Evolutionary conservation across 2,329 filamentous ascomycete genomes (phyloP).

Genomic region (Pseudogymnoascus sp.): DNA sequence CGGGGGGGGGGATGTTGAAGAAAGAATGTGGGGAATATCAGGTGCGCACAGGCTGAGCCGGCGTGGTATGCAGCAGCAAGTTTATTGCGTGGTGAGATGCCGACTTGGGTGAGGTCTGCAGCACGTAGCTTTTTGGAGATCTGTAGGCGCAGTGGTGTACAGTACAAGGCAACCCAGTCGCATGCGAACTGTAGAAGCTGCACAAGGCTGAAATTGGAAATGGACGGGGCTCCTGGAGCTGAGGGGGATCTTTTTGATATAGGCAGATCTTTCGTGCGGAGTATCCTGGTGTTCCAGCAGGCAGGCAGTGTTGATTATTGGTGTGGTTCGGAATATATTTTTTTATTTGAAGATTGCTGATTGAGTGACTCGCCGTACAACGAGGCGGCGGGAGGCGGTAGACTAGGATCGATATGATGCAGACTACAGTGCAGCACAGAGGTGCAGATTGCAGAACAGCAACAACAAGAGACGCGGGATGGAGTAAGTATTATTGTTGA

Average conservation of each 20-base stretch:
- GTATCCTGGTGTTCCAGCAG: conserved; percentile 7
- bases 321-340: not conserved
- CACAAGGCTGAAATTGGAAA: conserved; percentile 7
- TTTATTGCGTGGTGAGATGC: not conserved
- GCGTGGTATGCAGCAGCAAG: conserved; percentile 10
- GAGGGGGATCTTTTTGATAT: conserved; percentile 5
- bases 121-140: not conserved
- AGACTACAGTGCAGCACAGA: not conserved
- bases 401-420: conserved; percentile 1
- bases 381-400: conserved; percentile 4
- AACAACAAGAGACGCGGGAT: not conserved
- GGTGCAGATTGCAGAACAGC: not conserved
- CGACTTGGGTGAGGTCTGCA: conserved; percentile 1
- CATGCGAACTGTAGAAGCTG: not conserved
- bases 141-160: not conserved
- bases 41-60: conserved; percentile 6
- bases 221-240: not conserved
- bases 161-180: conserved; percentile 2
- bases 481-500: not conserved
- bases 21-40: conserved; percentile 8
- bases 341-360: not conserved
- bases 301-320: not conserved
- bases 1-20: too few relatives aligned
- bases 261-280: not conserved
- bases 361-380: conserved; percentile 1